These are phyloP conservation scores for Colletotrichum plurivorum DNA, from an alignment of 2,329 filamentous ascomycete genomes.

Conservation along the genomic window DNA sequence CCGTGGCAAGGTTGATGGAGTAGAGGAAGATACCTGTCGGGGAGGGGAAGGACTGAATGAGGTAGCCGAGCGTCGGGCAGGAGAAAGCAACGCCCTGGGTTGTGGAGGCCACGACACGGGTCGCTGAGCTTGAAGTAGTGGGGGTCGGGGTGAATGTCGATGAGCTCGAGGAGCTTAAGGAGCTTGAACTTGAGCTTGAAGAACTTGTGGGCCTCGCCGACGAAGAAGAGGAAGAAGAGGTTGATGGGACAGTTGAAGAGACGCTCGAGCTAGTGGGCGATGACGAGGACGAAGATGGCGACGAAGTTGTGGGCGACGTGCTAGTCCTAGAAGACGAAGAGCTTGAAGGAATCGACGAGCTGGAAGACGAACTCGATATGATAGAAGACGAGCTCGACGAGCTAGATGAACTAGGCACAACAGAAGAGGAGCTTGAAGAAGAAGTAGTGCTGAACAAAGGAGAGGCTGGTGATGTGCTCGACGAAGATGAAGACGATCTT, in stretches of 20 bases:
- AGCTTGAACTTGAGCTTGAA: neutral
- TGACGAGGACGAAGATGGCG: neutral
- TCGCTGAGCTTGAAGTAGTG: neutral
- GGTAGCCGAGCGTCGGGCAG: constrained; percentile 36
- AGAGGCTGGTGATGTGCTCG: neutral
- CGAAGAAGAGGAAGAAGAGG: neutral
- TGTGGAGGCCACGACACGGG: constrained; percentile 17
- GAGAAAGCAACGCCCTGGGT: constrained; percentile 29
- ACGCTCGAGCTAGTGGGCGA: too few species aligned
- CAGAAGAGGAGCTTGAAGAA: neutral
- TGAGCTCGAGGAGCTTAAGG: neutral
- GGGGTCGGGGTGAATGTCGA: neutral
- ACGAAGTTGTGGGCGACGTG: neutral
- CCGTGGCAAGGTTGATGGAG: constrained; percentile 40
- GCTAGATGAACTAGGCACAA: neutral
- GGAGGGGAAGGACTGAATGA: constrained; percentile 33
- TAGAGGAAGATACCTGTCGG: constrained; percentile 26
- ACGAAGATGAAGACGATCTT: constrained; percentile 17
- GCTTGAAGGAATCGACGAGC: neutral
- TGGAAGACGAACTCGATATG: constrained; percentile 4
- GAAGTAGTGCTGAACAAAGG: constrained; percentile 5
- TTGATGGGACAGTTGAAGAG: neutral
- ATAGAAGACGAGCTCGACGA: neutral
- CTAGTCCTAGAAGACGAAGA: neutral
- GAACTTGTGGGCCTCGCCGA: neutral